Conservation (phyloP, 192 early-diverging fungal genomes). For the Coemansia sp. region DNA sequence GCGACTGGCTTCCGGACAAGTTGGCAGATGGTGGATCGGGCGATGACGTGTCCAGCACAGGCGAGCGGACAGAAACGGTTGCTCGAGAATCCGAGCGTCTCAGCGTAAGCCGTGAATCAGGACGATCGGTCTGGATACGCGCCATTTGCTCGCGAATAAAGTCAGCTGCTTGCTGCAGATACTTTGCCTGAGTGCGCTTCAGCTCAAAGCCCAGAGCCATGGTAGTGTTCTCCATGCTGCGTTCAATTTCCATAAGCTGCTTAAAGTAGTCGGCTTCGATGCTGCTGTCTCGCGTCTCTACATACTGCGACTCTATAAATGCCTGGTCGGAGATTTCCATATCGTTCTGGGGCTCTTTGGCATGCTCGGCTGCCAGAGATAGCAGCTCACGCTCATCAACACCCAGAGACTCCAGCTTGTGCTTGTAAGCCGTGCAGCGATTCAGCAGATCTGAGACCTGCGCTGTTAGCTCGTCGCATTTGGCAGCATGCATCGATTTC, state of each 20-base stretch:
- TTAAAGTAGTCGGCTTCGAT: conserved; percentile 48
- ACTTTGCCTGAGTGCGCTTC: conserved; percentile 51
- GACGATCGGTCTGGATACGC: conserved; percentile 17
- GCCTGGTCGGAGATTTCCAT: conserved; percentile 37
- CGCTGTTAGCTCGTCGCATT: conserved; percentile 43
- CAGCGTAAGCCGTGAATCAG: conserved; percentile 20
- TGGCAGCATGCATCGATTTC: conserved; percentile 39
- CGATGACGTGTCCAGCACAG: neutral
- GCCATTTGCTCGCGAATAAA: conserved; percentile 54
- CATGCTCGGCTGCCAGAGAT: conserved; percentile 4
- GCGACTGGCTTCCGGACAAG: conserved; percentile 8
- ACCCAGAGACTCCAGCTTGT: conserved; percentile 16
- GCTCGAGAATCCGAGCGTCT: conserved; percentile 8
- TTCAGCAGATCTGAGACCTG: conserved; percentile 32
- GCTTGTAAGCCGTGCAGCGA: conserved; percentile 25
- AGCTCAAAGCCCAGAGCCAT: conserved; percentile 53
- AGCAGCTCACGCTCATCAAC: conserved; percentile 36
- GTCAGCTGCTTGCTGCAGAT: conserved; percentile 48
- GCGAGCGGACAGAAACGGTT: neutral
- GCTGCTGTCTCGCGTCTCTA: conserved; percentile 50
- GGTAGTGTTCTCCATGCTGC: conserved; percentile 53
- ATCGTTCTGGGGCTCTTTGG: too few species aligned
- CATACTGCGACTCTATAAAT: conserved; percentile 51
- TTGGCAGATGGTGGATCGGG: conserved; percentile 3
- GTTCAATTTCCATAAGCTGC: conserved; percentile 51